Conservation (phyloP, 1,284 basidiomycete species). For the Cutaneotrichosporon cyanovorans region DNA sequence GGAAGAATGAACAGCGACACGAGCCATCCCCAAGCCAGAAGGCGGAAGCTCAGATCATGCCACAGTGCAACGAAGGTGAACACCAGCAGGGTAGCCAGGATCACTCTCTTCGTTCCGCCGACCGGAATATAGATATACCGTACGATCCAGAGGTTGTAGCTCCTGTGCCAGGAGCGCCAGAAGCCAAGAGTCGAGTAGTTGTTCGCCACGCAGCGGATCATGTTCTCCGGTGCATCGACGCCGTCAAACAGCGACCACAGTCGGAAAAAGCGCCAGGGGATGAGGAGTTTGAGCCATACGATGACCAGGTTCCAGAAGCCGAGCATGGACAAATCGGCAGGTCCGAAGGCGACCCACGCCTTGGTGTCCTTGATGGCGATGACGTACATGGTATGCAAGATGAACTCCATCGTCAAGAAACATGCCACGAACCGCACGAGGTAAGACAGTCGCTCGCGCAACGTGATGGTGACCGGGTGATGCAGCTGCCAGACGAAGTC, state of each 20-base stretch:
- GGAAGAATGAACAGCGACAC: slow-evolving; percentile 85
- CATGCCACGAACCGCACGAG: slow-evolving; percentile 63
- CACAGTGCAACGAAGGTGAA: slow-evolving; percentile 99
- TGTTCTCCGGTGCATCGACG: slow-evolving; percentile 93
- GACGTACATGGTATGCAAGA: slow-evolving; percentile 92
- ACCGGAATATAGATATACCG: slow-evolving; percentile 94
- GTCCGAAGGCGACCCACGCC: slow-evolving; percentile 57
- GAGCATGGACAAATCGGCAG: slow-evolving; percentile 80
- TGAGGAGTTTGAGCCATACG: slow-evolving; percentile 96
- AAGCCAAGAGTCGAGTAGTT: slow-evolving; percentile 92
- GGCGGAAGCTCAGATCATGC: slow-evolving; percentile 85
- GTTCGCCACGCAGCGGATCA: slow-evolving; percentile 97
- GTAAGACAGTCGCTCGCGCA: slow-evolving; percentile 51
- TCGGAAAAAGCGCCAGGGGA: slow-evolving; percentile 97
- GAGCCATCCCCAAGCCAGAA: slow-evolving; percentile 96
- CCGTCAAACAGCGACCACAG: slow-evolving; percentile 87
- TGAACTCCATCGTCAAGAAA: slow-evolving; percentile 78
- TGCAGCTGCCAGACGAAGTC: slow-evolving; percentile 71
- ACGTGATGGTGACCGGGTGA: slow-evolving; percentile 49
- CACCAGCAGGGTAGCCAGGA: slow-evolving; percentile 67
- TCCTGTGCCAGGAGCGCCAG: slow-evolving; percentile 94
- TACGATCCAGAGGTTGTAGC: slow-evolving; percentile 93
- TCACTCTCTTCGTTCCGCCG: slow-evolving; percentile 60
- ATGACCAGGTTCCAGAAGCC: slow-evolving; percentile 96
- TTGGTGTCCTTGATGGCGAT: slow-evolving; percentile 89